Conservation (phyloP, 352 stramenopile species). For the Phytophthora foliorum region DNA sequence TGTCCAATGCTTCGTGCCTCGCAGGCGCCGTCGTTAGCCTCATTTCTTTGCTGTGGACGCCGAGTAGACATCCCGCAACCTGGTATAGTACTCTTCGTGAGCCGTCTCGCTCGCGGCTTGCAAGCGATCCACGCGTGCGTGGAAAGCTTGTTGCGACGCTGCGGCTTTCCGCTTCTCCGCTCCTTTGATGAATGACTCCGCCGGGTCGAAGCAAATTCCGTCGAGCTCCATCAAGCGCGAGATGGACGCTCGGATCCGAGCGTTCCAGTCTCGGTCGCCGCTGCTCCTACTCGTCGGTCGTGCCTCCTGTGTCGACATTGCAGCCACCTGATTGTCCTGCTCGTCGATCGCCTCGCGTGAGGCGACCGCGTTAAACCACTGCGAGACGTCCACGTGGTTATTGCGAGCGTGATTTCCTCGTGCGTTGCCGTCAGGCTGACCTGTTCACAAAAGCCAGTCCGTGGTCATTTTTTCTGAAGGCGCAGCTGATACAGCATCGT, state of each 20-base stretch:
- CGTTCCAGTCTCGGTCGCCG: constrained; percentile 29
- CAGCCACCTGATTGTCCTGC: not conserved
- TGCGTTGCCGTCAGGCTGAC: not conserved
- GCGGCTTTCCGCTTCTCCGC: constrained; percentile 30
- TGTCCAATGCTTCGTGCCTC: constrained; percentile 33
- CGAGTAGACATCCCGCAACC: constrained; percentile 62
- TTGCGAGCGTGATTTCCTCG: constrained; percentile 1
- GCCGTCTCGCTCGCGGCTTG: constrained; percentile 25
- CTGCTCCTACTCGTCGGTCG: not conserved
- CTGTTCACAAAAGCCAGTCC: constrained; percentile 15
- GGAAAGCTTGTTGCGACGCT: constrained; percentile 49
- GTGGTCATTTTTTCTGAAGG: constrained; percentile 15
- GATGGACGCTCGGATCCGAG: constrained; percentile 36
- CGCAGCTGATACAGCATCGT: constrained; percentile 1
- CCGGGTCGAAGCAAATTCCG: constrained; percentile 23
- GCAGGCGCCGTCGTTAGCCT: constrained; percentile 21
- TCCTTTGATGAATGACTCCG: constrained; percentile 40
- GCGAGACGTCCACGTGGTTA: constrained; percentile 11
- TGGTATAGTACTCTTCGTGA: constrained; percentile 72
- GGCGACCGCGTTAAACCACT: constrained; percentile 12
- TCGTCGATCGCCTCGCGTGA: not conserved
- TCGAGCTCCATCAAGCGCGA: constrained; percentile 42
- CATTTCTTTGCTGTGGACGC: constrained; percentile 47
- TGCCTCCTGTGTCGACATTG: not conserved
- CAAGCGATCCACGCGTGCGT: constrained; percentile 24